Base-by-base conservation (phyloP, 2,329 filamentous ascomycete genomes). In the Hyphodiscus sp. region DNA sequence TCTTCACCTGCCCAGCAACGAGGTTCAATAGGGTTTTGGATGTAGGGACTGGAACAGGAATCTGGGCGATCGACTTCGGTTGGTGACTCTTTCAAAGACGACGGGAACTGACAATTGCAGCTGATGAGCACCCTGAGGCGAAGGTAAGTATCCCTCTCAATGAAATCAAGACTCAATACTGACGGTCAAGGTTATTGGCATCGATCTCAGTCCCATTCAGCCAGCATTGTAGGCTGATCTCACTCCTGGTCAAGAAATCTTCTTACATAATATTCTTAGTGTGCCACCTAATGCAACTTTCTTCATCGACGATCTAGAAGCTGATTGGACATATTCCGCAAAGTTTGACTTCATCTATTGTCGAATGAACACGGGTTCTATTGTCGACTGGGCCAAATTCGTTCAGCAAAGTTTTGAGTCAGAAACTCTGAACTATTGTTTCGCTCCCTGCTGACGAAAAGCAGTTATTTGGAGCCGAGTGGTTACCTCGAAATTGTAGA, bases 201-300 rank as follows among this genome's bases (percentile, higher is more conserved):
- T 80, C 9, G 84, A 87, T 61, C 72, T 87, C 2, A 86, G 82
- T 1, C 82, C 83, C 1, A 82, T 86, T 20, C 84, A 87, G 63
- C 82, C 83, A 4, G 71, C 44, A 18, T 56, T 60, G 58, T 58
- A 52, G 41, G 50, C 41, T 18, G 30, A 20, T 15, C 11, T 18
- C 46, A n/a, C 18, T 20, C 4, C 50, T 1, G 26, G 19, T 50
- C 19, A 18, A 26, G 2, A 29, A 26, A 9, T 33, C 7, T 18
- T 13, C 13, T 41, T 46, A 10, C 11, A n/a, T 41, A 30, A 29
- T 20, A 45, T 23, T 20, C 5, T 20, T 20, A 56, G 75, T 66
- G 74, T 83, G 7, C 81, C 81, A 1, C 71, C 73, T 42, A 86
- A 86, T 60, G 78, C 81, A 55, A 73, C 76, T 49, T 86, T 86